These are phyloP conservation scores for Xerocomus nothofagi DNA, from an alignment of 1,284 basidiomycete genomes.

Conservation along the genomic window DNA sequence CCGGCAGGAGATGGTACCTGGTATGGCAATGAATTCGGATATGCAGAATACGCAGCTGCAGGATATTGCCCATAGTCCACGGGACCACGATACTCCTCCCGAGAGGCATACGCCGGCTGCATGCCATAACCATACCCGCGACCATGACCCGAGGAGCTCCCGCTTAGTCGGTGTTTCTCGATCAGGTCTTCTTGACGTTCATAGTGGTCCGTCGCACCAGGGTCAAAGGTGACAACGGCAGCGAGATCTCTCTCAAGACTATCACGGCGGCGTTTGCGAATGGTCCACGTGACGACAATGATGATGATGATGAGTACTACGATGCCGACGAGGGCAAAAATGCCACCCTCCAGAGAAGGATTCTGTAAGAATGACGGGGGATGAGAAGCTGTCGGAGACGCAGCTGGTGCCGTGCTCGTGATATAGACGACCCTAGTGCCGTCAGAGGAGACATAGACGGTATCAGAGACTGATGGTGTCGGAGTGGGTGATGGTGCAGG, in stretches of 20 bases:
- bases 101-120: conserved; percentile 22
- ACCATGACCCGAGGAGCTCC: conserved; percentile 36
- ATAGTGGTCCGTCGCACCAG: conserved; percentile 36
- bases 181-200: conserved; percentile 28
- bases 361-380: conserved; percentile 56
- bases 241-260: conserved; percentile 40
- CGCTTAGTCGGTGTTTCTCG: conserved; percentile 40
- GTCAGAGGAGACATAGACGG: conserved; percentile 21
- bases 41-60: conserved; percentile 3
- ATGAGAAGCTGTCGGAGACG: conserved; percentile 25
- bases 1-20: conserved; percentile 14
- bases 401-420: conserved; percentile 22
- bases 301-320: conserved; percentile 50
- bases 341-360: conserved; percentile 55
- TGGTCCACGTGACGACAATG: conserved; percentile 42
- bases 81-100: conserved; percentile 20
- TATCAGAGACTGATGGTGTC: conserved; percentile 1
- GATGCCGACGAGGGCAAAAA: conserved; percentile 57
- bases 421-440: conserved; percentile 30
- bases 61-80: conserved; percentile 23
- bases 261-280: conserved; percentile 51
- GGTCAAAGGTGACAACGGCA: conserved; percentile 58
- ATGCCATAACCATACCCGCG: conserved; percentile 22
- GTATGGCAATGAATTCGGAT: conserved; percentile 8
- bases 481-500: conserved; percentile 6